Evolutionary conservation across 1,284 basidiomycete species (phyloP).

Genomic region (Omphalotus olearius): DNA sequence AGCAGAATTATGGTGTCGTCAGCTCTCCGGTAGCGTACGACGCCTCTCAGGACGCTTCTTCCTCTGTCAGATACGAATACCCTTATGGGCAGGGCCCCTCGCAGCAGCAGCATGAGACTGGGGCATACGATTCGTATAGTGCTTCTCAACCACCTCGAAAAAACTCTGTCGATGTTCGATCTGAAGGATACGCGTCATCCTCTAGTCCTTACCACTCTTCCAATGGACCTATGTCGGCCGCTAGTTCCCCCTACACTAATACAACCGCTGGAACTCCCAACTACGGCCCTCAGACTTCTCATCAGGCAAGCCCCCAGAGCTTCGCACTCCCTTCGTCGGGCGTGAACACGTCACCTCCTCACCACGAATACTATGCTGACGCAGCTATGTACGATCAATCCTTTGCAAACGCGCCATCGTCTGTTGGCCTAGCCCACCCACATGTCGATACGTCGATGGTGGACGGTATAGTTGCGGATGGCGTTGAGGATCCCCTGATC

Average conservation of each 20-base stretch:
- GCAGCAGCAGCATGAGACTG: background rate
- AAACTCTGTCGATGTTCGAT: background rate
- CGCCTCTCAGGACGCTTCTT: background rate
- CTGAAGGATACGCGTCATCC: background rate
- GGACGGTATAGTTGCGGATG: background rate
- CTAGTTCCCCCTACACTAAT: background rate
- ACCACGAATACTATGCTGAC: slow-evolving; percentile 1
- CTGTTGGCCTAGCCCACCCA: background rate
- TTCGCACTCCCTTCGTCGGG: background rate
- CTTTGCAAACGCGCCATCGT: background rate
- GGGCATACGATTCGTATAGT: background rate
- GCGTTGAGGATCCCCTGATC: slow-evolving; percentile 3
- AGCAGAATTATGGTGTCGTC: background rate
- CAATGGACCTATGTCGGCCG: background rate
- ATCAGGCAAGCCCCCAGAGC: slow-evolving; percentile 4
- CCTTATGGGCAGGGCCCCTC: background rate
- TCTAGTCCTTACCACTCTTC: slow-evolving; percentile 1
- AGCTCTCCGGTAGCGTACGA: slow-evolving; percentile 8
- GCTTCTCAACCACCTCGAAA: background rate
- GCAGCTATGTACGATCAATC: slow-evolving; percentile 1
- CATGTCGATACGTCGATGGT: background rate
- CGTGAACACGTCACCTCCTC: background rate
- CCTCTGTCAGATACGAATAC: background rate
- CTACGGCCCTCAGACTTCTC: background rate
- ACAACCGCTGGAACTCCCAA: background rate